These are phyloP conservation scores for Trichophaea hybrida DNA, from an alignment of 2,329 filamentous ascomycete genomes.

Conservation along the genomic window DNA sequence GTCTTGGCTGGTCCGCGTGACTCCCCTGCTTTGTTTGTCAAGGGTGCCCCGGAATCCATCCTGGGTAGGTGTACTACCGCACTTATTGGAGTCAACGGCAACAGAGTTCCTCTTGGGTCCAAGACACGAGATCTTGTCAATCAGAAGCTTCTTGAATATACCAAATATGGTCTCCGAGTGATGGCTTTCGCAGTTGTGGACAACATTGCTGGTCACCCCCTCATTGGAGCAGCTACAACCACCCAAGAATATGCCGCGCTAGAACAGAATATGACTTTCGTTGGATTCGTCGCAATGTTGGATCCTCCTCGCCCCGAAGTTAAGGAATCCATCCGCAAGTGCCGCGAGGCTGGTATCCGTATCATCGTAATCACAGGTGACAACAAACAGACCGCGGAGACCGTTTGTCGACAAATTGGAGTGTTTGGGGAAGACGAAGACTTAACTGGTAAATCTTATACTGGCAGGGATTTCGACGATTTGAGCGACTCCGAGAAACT, in stretches of 20 bases:
- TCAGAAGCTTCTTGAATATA: constrained; percentile 75
- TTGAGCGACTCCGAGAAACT: constrained; percentile 66
- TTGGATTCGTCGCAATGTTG: constrained; percentile 90
- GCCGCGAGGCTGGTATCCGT: constrained; percentile 82
- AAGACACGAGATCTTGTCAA: constrained; percentile 56
- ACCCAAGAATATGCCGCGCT: constrained; percentile 71
- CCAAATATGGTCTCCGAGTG: constrained; percentile 81
- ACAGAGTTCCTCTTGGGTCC: constrained; percentile 56
- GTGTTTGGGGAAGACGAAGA: constrained; percentile 74
- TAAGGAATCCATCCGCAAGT: constrained; percentile 68
- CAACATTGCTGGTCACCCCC: constrained; percentile 53
- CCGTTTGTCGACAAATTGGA: constrained; percentile 93
- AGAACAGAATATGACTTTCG: constrained; percentile 85
- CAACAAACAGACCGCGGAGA: constrained; percentile 94
- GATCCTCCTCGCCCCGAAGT: constrained; percentile 93
- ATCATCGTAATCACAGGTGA: constrained; percentile 97
- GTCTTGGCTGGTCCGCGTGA: constrained; percentile 60
- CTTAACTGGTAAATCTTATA: constrained; percentile 81
- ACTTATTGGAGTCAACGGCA: constrained; percentile 63
- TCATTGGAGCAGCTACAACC: constrained; percentile 61
- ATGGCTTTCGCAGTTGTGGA: constrained; percentile 83
- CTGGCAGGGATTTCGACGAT: constrained; percentile 84
- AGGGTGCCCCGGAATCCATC: constrained; percentile 89
- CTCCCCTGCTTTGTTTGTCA: constrained; percentile 69
- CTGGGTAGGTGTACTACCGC: constrained; percentile 80